Conservation (phyloP, 371 early-diverging fungal genomes). For the Circinella umbellata region DNA sequence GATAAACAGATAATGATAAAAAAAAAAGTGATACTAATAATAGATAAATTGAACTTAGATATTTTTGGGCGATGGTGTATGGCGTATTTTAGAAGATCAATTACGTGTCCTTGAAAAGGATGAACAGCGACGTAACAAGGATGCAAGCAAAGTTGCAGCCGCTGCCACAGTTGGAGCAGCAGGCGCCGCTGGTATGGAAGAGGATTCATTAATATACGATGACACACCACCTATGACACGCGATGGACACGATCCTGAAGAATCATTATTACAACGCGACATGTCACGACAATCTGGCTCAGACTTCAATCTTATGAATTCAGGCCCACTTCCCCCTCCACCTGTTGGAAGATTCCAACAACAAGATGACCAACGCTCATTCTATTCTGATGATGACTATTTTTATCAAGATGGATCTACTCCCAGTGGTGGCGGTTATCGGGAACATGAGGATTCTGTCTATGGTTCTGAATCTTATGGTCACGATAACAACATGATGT, state of each 20-base stretch:
- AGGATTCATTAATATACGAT: conserved; percentile 9
- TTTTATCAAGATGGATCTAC: conserved; percentile 26
- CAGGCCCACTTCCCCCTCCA: conserved; percentile 40
- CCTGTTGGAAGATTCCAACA: conserved; percentile 20
- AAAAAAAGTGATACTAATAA: not conserved
- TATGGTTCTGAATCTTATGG: conserved; percentile 21
- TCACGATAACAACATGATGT: conserved; percentile 17
- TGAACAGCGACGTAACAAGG: conserved; percentile 43
- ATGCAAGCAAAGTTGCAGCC: conserved; percentile 17
- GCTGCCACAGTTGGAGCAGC: conserved; percentile 3
- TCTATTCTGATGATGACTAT: conserved; percentile 70
- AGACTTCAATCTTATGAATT: conserved; percentile 20
- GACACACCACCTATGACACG: conserved; percentile 13
- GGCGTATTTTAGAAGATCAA: conserved; percentile 75
- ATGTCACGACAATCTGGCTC: conserved; percentile 24
- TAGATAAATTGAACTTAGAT: conserved; percentile 41
- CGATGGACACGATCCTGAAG: conserved; percentile 15
- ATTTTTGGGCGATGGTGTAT: conserved; percentile 74
- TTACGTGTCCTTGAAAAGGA: conserved; percentile 54
- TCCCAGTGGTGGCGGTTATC: conserved; percentile 9
- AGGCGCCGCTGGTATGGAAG: conserved; percentile 13
- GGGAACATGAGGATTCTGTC: conserved; percentile 14
- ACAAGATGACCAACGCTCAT: conserved; percentile 69
- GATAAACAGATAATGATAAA: not conserved
- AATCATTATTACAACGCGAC: conserved; percentile 13